Evolutionary conservation across 1,139 yeast genomes (phyloP), one percentile per base, ranked within the genome.

Genomic region (Sugiyamaella castrensis): DNA sequence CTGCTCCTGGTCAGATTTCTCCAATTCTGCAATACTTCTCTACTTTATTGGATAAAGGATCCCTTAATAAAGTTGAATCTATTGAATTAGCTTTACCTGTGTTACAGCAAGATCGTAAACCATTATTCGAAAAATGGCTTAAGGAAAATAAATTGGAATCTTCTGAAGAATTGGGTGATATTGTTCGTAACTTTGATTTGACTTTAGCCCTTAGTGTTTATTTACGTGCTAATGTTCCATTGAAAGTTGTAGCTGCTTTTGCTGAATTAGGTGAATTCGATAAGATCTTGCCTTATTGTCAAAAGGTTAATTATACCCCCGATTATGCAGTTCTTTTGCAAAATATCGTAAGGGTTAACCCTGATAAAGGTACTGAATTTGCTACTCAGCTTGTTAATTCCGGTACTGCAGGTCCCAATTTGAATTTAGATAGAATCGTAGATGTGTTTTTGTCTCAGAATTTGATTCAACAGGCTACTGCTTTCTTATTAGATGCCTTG

Each of bases 311-410:
- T 55, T 92, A 84, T 71, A 80, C 81, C 59, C 98, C 99, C 51
- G 95, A 94, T 70, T 94, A 82, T 70, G 80, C 95, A 45, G 86
- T 87, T 55, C 77, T 94, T 71, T 81, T 94, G 62, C 97, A 95
- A 68, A 87, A 88, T 70, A 80, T 94, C 64, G 83, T 92, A 44
- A 82, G 97, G 68, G 82, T 87, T 40, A 89, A 87, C 65, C 97
- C 98, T n/a, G 99, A 94, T 64, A 88, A 88, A 69, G 98, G 97
- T 28, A 87, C 96, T 48, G 98, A 92, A 69, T 92, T 94, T 73
- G 98, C 98, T 11, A 84, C 91, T 39, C 86, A 89, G 57, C 77
- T 94, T 54, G 80, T 88, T 57, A 77, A 81, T 58, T 74, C 80
- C 46, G 73, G 82, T 37, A 74, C 79, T 43, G 72, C 76, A n/a